phyloP scores from a whole-genome alignment of 768 basidiomycete genomes.

The Amanita inopinata region DNA sequence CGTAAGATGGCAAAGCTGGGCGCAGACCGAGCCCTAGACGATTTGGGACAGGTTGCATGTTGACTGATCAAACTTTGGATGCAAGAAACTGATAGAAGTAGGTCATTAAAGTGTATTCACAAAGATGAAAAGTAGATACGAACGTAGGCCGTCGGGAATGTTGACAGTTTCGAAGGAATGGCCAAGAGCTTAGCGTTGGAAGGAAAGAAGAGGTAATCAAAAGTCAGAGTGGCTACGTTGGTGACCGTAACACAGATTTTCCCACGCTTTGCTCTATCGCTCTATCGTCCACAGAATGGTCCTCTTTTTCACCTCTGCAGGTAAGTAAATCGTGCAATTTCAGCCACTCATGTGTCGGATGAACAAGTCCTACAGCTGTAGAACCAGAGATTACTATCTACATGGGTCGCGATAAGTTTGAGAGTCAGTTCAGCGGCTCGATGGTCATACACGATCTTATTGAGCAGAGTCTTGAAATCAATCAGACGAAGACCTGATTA shows the following conservation, averaged over 20 bases:
- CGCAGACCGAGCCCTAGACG: constrained; percentile 84
- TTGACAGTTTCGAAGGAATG: too few relatives aligned
- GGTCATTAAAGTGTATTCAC: too few relatives aligned
- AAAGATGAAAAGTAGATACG: too few relatives aligned
- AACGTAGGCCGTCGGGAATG: too few relatives aligned
- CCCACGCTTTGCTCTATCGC: constrained; percentile 1
- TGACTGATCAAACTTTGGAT: constrained; percentile 11
- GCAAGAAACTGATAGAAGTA: background rate
- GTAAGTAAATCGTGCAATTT: constrained; percentile 16
- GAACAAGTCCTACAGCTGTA: constrained; percentile 28
- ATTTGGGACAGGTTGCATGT: constrained; percentile 63
- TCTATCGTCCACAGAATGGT: constrained; percentile 31
- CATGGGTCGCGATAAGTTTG: constrained; percentile 96
- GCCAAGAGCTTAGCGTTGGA: too few relatives aligned
- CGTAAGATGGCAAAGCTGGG: constrained; percentile 78
- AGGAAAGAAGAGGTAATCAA: too few relatives aligned
- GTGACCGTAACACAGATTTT: too few relatives aligned
- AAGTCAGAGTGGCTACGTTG: too few relatives aligned
- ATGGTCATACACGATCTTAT: background rate
- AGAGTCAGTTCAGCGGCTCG: constrained; percentile 47
- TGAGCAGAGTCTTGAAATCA: background rate
- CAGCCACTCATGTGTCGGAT: constrained; percentile 1
- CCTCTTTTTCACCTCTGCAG: constrained; percentile 38
- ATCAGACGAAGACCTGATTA: constrained; percentile 90
- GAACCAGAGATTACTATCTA: constrained; percentile 68